phyloP scores from a whole-genome alignment of 108 stramenopile species.

The Pseudonitzschia delicatissima region DNA sequence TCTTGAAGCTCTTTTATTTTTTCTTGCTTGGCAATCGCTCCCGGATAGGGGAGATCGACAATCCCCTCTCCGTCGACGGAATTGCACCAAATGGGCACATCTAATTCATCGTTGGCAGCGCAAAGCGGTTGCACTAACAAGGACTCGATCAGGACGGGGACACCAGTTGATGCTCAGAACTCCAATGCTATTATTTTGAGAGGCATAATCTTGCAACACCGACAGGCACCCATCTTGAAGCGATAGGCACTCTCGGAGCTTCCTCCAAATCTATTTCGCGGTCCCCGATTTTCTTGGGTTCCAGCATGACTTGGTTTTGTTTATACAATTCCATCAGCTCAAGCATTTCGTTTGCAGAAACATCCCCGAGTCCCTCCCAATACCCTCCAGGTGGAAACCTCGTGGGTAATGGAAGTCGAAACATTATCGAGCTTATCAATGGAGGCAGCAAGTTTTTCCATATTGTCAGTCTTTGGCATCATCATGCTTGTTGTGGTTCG shows the following conservation, averaged over 20 bases:
- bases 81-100: conserved; percentile 60
- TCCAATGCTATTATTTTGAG: conserved; percentile 33
- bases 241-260: background rate
- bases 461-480: conserved; percentile 6
- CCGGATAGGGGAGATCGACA: conserved; percentile 44
- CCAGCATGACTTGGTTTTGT: background rate
- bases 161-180: conserved; percentile 66
- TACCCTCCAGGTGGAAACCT: conserved; percentile 45
- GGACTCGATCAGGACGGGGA: conserved; percentile 49
- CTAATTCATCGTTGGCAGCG: conserved; percentile 7
- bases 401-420: conserved; percentile 42
- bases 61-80: conserved; percentile 41
- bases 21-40: conserved; percentile 49
- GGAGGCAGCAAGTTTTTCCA: conserved; percentile 24
- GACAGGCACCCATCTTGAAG: background rate
- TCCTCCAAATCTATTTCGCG: conserved; percentile 7
- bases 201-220: background rate
- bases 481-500: background rate
- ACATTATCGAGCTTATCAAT: conserved; percentile 51
- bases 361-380: conserved; percentile 38
- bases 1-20: conserved; percentile 30
- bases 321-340: conserved; percentile 31
- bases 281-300: background rate
- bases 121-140: conserved; percentile 18
- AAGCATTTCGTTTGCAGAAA: conserved; percentile 20